Conservation (phyloP, 257 asterid species). For the Lavandula angustifolia region DNA sequence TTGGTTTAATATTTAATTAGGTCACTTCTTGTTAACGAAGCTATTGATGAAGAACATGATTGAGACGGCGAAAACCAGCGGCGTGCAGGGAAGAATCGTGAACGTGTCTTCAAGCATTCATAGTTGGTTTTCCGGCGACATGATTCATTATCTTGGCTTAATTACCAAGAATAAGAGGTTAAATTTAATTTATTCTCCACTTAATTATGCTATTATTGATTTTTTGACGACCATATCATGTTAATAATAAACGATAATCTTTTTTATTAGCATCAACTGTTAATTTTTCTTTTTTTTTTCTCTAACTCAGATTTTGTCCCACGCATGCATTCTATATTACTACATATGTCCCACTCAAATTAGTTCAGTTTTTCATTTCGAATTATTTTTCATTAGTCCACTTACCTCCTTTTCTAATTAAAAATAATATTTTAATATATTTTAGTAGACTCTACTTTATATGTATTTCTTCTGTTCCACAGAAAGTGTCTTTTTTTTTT, state of each 20-base stretch:
- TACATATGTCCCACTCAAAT: too few species aligned
- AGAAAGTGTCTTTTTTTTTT: too few species aligned
- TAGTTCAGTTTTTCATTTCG: not conserved
- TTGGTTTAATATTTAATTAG: slow-evolving; percentile 33
- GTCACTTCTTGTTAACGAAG: slow-evolving; percentile 84
- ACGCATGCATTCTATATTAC: slow-evolving; percentile 24
- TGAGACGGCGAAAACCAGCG: slow-evolving; percentile 54
- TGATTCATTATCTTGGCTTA: slow-evolving; percentile 54
- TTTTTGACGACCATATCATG: not conserved
- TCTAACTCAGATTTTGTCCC: slow-evolving; percentile 25
- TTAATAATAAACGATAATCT: not conserved
- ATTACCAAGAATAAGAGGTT: slow-evolving; percentile 77
- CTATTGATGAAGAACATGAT: slow-evolving; percentile 68
- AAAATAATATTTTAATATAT: too few species aligned
- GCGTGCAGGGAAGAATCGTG: slow-evolving; percentile 85
- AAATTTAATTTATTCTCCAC: not conserved
- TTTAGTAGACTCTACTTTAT: too few species aligned
- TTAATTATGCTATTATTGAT: not conserved
- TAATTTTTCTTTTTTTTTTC: not conserved
- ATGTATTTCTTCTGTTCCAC: too few species aligned
- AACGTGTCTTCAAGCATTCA: slow-evolving; percentile 91
- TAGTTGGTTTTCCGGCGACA: slow-evolving; percentile 89
- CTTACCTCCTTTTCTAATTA: too few species aligned
- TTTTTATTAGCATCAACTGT: not conserved
- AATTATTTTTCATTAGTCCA: too few species aligned